Conservation (phyloP, 345 rosid genomes). For the Reutealis trisperma region DNA sequence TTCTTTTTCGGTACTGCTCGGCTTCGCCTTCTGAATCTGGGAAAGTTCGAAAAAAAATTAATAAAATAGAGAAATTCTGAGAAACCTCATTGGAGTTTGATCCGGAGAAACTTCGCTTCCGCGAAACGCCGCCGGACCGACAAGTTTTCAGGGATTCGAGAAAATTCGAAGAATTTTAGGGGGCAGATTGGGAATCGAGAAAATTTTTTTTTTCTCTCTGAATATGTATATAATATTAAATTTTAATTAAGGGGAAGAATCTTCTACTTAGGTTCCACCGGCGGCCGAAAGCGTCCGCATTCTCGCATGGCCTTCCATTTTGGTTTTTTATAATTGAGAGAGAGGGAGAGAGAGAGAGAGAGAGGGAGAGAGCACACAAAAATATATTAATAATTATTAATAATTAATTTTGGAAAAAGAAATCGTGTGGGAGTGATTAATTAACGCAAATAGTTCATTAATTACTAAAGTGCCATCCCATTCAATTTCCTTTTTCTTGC, state of each 20-base stretch:
- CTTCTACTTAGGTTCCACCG: constrained; percentile 15
- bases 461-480: background rate
- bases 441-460: background rate
- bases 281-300: constrained; percentile 18
- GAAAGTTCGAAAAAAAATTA: background rate
- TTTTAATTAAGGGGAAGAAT: background rate
- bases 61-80: background rate
- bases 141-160: background rate
- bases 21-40: constrained; percentile 2
- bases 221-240: too few species aligned
- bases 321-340: background rate
- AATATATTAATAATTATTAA: too few species aligned
- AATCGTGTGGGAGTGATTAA: background rate
- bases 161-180: constrained; percentile 6
- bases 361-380: too few species aligned
- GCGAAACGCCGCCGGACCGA: constrained; percentile 5
- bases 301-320: background rate
- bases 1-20: too few species aligned
- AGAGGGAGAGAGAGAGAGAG: background rate
- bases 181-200: constrained; percentile 1
- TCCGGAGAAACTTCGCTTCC: constrained; percentile 3
- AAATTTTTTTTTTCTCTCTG: background rate
- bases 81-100: background rate
- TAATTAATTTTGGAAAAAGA: background rate
- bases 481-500: too few species aligned